Evolutionary conservation across 108 stramenopile species (phyloP), one percentile per base, ranked within the genome.

Genomic region (Conticribra guillardii): DNA sequence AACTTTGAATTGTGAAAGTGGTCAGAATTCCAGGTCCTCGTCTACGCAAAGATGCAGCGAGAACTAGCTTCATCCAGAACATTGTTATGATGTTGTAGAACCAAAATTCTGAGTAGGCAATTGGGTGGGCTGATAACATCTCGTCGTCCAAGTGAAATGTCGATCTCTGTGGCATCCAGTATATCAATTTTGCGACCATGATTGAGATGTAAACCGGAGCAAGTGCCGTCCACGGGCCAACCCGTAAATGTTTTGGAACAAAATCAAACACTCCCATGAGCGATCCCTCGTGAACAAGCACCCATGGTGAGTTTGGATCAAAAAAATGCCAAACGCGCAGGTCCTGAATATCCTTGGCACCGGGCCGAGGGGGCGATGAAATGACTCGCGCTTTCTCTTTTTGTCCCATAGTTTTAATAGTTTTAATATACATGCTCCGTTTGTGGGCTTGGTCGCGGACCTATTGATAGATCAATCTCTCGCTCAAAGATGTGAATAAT

Each of bases 1-100:
- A 92, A 60, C 75, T 79, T 63, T 84, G 83, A 21, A 92, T 47
- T 19, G 91, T 92, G 48, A 82, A 92, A 27, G 82, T 76, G 23
- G 74, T 64, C 73, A 55, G 29, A 0, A 59, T 54, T 9, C 87
- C 81, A 7, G 51, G 69, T 19, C 69, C 69, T 19, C 69, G 47
- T 14, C 22, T 18, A 1, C 34, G 30, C 30, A 70, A 5, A 17
- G 69, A 50, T 56, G 26, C 23, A 17, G 58, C 18, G 16, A 70
- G 59, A 9, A 70, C 27, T 9, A 60, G 49, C 49, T 60, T 70
- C 69, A 70, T 70, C 69, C 69, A 70, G 24, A 70, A 32, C 33
- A 70, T 60, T n/a, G 23, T 47, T 0, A 60, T 18, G 16, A 60
- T 24, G 33, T 70, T 70, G 49, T 70, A 70, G n/a, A 70, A 23